Evolutionary conservation across 805 yeast species (phyloP).

Genomic region (Maudiozyma bulderi): DNA sequence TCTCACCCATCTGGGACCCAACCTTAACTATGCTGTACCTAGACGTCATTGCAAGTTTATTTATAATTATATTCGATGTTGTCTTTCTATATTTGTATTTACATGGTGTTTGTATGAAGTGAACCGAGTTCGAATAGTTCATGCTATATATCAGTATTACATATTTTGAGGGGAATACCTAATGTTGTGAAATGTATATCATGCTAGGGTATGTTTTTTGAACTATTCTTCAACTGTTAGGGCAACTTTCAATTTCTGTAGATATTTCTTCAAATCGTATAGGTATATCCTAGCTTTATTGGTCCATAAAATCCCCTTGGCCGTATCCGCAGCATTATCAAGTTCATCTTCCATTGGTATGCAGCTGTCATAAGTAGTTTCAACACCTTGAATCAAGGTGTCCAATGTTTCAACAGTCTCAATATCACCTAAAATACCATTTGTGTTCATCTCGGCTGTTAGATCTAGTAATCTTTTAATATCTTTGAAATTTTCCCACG

Average conservation of each 20-base stretch:
- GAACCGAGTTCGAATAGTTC: no score
- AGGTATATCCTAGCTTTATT: constrained; percentile 16
- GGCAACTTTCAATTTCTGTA: constrained; percentile 14
- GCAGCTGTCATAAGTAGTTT: constrained; percentile 16
- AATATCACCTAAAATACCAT: constrained; percentile 26
- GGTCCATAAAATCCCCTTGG: constrained; percentile 20
- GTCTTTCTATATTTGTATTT: background rate
- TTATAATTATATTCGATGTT: background rate
- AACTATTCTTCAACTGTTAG: constrained; percentile 2
- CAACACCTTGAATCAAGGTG: constrained; percentile 12
- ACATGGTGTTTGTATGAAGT: background rate
- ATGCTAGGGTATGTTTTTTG: no score
- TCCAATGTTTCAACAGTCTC: constrained; percentile 21
- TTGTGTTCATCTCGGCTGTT: constrained; percentile 24
- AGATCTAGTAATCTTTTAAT: constrained; percentile 13
- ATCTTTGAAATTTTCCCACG: constrained; percentile 25
- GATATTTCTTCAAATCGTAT: constrained; percentile 15
- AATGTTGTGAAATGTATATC: no score
- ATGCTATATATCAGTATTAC: no score
- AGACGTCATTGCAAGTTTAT: no score
- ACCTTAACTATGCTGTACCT: no score
- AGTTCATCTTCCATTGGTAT: constrained; percentile 9
- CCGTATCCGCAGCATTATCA: background rate
- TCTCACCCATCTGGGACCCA: no score
- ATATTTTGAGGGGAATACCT: no score